These are phyloP conservation scores for Kalanchoe fedtschenkoi DNA, from an alignment of 164 flowering plant genomes.

Conservation along the genomic window DNA sequence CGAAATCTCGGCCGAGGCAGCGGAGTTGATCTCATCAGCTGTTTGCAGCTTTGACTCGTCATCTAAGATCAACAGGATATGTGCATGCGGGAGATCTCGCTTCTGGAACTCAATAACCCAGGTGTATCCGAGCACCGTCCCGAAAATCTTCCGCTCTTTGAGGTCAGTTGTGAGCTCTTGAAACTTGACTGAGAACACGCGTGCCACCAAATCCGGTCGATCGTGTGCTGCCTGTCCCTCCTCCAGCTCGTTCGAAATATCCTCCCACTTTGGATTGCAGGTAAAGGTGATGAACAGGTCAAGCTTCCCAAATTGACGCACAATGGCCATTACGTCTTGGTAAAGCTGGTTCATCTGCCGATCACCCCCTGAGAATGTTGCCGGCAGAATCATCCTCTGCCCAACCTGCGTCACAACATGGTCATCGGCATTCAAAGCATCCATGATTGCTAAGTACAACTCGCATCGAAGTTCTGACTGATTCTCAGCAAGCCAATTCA, in stretches of 20 bases:
- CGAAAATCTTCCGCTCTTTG: neutral
- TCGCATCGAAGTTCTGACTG: neutral
- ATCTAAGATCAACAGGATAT: constrained; percentile 12
- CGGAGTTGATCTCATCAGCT: constrained; percentile 6
- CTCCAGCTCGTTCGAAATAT: neutral
- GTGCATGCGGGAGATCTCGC: constrained; percentile 12
- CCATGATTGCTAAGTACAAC: neutral
- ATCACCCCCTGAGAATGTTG: neutral
- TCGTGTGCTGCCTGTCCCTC: neutral
- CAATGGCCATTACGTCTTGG: neutral
- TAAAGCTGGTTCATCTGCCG: neutral
- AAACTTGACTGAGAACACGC: neutral
- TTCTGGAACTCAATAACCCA: constrained; percentile 4
- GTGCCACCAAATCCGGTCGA: neutral
- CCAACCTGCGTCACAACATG: neutral
- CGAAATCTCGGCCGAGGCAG: constrained; percentile 11
- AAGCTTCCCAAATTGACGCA: neutral
- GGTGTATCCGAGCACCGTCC: neutral
- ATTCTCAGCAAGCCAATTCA: neutral
- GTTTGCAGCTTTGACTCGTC: neutral
- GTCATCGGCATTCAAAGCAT: neutral
- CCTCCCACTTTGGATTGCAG: neutral
- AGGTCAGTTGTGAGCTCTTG: neutral
- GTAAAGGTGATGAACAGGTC: neutral
- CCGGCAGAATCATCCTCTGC: neutral